These are phyloP conservation scores for Pyricularia grisea DNA, from an alignment of 2,329 filamentous ascomycete species.

Conservation along the genomic window DNA sequence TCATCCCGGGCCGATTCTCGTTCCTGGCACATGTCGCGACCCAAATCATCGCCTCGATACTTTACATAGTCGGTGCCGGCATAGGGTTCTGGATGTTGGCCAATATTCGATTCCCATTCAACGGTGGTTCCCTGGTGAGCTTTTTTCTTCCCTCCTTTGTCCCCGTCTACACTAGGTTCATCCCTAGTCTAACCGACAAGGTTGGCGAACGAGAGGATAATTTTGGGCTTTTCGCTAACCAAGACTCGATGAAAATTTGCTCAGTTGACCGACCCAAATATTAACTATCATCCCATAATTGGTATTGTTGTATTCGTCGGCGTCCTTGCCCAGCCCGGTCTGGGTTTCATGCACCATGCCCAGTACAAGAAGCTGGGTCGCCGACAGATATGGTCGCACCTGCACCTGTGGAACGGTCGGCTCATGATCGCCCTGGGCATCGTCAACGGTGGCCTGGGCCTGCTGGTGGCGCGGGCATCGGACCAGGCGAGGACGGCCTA, in stretches of 20 bases:
- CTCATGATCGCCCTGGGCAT: conserved; percentile 29
- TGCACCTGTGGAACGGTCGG: conserved; percentile 34
- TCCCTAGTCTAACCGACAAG: background rate
- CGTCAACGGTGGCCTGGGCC: conserved; percentile 33
- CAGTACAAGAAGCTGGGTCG: conserved; percentile 25
- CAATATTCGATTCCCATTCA: conserved; percentile 20
- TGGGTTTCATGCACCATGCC: conserved; percentile 32
- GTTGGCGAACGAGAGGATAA: background rate
- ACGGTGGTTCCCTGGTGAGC: conserved; percentile 21
- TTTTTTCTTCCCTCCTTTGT: too few relatives aligned
- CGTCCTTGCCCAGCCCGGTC: conserved; percentile 29
- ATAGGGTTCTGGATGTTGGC: conserved; percentile 31
- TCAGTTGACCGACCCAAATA: conserved; percentile 20
- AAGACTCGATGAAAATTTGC: background rate
- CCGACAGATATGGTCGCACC: conserved; percentile 30
- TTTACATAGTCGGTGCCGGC: conserved; percentile 28
- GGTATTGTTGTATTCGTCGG: conserved; percentile 30
- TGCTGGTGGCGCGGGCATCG: conserved; percentile 24
- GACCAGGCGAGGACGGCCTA: conserved; percentile 23
- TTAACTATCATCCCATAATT: conserved; percentile 35
- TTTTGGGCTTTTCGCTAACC: background rate
- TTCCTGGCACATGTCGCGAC: conserved; percentile 27
- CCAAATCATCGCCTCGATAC: conserved; percentile 25
- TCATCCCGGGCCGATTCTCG: conserved; percentile 23
- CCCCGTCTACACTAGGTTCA: background rate